A percentile compares a stretch with the other conserved stretches of the same genome.
Conservation (phyloP, 495 filamentous ascomycete genomes). For the Aspergillus campestris region DNA sequence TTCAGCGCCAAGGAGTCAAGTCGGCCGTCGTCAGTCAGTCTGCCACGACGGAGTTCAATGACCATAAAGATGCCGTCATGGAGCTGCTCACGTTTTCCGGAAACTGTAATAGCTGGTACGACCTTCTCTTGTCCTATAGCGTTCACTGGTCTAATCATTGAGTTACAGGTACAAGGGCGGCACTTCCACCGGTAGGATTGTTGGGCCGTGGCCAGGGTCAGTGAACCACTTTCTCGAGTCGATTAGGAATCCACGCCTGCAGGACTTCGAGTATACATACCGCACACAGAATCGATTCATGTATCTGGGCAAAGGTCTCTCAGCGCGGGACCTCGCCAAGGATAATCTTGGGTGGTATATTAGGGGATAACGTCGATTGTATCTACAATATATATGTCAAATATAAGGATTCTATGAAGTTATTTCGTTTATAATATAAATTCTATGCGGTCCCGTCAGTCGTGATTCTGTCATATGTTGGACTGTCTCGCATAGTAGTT, state of each 20-base stretch:
- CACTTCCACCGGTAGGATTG: not conserved
- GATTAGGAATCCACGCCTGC: not conserved
- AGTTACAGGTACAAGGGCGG: not conserved
- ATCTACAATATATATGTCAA: too few relatives aligned
- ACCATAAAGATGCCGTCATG: conserved; percentile 1
- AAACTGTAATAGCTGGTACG: conserved; percentile 1
- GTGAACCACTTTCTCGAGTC: not conserved
- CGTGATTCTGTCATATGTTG: too few relatives aligned
- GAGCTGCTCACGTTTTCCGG: not conserved
- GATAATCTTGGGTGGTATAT: conserved; percentile 1
- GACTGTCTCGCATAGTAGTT: too few relatives aligned
- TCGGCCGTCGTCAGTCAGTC: not conserved
- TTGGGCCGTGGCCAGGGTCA: not conserved
- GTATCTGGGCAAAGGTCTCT: not conserved
- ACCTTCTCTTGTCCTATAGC: not conserved
- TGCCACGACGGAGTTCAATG: not conserved
- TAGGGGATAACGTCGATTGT: not conserved
- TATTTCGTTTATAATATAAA: too few relatives aligned
- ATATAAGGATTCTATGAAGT: too few relatives aligned
- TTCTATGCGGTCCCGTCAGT: too few relatives aligned
- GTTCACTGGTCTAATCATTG: not conserved
- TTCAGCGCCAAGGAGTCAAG: conserved; percentile 1
- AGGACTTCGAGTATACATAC: not conserved
- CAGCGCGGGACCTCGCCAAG: not conserved
- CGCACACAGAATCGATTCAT: not conserved